A percentile compares a stretch with the other conserved stretches of the same genome.
Evolutionary conservation across 768 basidiomycete species (phyloP).

Genomic region (Boletus tomentosulus): DNA sequence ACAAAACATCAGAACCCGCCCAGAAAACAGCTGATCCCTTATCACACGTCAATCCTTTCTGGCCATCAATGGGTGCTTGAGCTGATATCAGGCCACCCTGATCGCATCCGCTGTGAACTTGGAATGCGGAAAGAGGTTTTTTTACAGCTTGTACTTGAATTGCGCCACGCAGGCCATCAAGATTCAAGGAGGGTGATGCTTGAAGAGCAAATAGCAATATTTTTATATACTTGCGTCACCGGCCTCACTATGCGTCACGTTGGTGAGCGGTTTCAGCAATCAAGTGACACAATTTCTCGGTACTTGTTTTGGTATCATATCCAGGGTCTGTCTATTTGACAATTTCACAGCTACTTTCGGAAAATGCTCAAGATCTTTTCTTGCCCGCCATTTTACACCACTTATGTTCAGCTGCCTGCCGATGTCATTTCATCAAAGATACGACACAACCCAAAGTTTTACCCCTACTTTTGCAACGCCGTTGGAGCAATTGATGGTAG

Average conservation of each 20-base stretch:
- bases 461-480: no score
- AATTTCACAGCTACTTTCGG: neutral
- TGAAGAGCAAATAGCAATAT: neutral
- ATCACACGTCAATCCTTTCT: neutral
- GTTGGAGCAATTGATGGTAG: neutral
- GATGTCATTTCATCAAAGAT: no score
- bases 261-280: neutral
- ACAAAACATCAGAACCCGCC: no score
- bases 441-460: neutral
- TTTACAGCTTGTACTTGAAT: neutral
- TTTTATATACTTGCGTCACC: neutral
- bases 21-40: neutral
- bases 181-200: neutral
- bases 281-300: neutral
- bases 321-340: neutral
- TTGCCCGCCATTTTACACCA: neutral
- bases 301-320: neutral
- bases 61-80: neutral
- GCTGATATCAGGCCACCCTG: neutral
- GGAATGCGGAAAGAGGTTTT: neutral
- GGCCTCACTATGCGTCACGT: neutral
- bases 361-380: neutral
- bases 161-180: neutral
- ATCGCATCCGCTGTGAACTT: neutral
- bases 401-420: neutral